A percentile compares a stretch with the other conserved stretches of the same genome.
phyloP scores from a whole-genome alignment of 202 grass and related monocot genomes.

The Setaria italica region DNA sequence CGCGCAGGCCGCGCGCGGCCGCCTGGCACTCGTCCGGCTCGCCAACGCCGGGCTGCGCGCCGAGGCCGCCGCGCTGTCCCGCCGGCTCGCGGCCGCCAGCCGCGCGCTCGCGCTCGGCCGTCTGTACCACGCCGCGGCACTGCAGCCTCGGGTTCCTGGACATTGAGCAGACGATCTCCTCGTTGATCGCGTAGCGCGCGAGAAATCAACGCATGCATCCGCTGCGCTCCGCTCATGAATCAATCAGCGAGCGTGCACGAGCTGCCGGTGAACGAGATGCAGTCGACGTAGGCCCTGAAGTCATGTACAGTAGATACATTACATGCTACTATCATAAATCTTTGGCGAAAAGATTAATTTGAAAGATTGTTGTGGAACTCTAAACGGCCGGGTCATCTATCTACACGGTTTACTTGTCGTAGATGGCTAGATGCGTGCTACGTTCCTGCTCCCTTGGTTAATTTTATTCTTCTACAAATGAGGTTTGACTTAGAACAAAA shows the following conservation, averaged over 20 bases:
- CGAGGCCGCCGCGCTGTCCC: slow-evolving; percentile 49
- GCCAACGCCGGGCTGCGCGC: slow-evolving; percentile 50
- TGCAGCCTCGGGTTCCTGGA: slow-evolving; percentile 8
- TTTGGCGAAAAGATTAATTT: no score
- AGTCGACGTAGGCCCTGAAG: no score
- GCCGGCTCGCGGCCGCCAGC: slow-evolving; percentile 47
- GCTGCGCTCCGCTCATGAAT: neutral
- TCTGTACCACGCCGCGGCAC: slow-evolving; percentile 27
- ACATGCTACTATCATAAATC: no score
- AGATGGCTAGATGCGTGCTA: no score
- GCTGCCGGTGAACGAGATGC: no score
- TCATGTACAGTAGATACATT: no score
- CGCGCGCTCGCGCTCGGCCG: slow-evolving; percentile 29
- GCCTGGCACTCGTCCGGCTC: slow-evolving; percentile 21
- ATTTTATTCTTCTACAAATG: no score
- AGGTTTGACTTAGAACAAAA: no score
- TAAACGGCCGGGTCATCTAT: no score
- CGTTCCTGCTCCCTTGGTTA: no score
- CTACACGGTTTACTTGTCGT: no score
- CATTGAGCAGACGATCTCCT: slow-evolving; percentile 61
- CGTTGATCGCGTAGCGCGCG: slow-evolving; percentile 54
- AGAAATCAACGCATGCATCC: neutral
- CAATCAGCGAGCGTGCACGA: neutral
- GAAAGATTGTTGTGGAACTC: no score
- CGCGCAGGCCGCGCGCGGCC: neutral